phyloP scores from a whole-genome alignment of 2,329 filamentous ascomycete genomes.

The Coniochaeta sp. region DNA sequence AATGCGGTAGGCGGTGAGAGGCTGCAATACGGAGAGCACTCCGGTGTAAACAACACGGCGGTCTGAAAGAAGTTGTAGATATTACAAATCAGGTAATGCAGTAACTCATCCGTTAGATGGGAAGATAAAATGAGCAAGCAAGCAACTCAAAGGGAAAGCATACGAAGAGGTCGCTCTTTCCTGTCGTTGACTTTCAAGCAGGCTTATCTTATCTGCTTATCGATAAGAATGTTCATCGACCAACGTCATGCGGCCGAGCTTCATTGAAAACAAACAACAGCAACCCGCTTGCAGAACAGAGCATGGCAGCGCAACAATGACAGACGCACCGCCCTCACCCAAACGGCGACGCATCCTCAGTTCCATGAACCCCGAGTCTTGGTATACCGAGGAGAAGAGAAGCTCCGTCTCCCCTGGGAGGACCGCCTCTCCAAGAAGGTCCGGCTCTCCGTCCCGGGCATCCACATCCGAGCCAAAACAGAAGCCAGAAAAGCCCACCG shows the following conservation, averaged over 20 bases:
- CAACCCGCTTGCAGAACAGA: not conserved
- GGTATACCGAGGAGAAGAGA: not conserved
- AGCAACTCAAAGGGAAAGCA: too few relatives aligned
- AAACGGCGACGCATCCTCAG: conserved; percentile 40
- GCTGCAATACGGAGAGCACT: not conserved
- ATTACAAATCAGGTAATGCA: too few relatives aligned
- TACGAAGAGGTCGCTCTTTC: not conserved
- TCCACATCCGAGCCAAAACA: too few relatives aligned
- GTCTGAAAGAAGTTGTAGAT: too few relatives aligned
- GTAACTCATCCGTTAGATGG: too few relatives aligned
- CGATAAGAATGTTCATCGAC: not conserved
- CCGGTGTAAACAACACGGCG: not conserved
- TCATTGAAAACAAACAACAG: not conserved
- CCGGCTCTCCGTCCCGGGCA: too few relatives aligned
- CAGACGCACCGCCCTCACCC: conserved; percentile 11
- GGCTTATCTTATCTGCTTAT: not conserved
- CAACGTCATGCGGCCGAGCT: not conserved
- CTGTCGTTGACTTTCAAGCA: not conserved
- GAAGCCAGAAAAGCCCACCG: too few relatives aligned
- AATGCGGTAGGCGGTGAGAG: not conserved
- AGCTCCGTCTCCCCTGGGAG: not conserved
- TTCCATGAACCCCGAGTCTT: conserved; percentile 37
- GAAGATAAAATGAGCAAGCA: too few relatives aligned
- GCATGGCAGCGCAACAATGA: not conserved
- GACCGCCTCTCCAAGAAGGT: too few relatives aligned